phyloP scores from a whole-genome alignment of 306 rosid genomes.

The Sechiopsis laciniata region DNA sequence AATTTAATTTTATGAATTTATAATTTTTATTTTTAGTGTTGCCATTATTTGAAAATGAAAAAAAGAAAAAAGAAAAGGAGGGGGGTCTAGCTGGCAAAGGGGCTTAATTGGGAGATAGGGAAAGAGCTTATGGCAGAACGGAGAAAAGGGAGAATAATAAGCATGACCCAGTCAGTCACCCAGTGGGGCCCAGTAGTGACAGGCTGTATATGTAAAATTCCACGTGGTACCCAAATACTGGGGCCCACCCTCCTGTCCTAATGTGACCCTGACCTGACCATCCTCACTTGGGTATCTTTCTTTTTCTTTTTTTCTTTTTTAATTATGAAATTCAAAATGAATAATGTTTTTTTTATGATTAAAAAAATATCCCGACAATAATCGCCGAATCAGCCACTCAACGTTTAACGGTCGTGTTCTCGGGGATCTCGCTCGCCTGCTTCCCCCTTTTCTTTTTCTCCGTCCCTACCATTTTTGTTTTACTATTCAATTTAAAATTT shows the following conservation, averaged over 20 bases:
- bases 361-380: conserved; percentile 6
- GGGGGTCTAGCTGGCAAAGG: not conserved
- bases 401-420: conserved; percentile 20
- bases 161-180: not conserved
- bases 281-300: not conserved
- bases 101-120: not conserved
- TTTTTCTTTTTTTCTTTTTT: too few relatives aligned
- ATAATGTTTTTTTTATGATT: not conserved
- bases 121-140: not conserved
- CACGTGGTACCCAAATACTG: not conserved
- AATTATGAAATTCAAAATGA: not conserved
- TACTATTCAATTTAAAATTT: too few relatives aligned
- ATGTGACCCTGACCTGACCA: conserved; percentile 5
- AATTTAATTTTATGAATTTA: not conserved
- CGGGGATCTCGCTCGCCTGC: conserved; percentile 23
- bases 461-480: not conserved
- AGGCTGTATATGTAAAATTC: not conserved
- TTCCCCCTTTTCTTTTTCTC: not conserved
- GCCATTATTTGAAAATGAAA: not conserved
- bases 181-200: not conserved
- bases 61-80: too few relatives aligned
- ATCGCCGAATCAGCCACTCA: not conserved
- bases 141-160: not conserved
- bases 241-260: not conserved
- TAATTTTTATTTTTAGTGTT: not conserved